phyloP scores from a whole-genome alignment of 208 protist species.

The Leishmania tropica region DNA sequence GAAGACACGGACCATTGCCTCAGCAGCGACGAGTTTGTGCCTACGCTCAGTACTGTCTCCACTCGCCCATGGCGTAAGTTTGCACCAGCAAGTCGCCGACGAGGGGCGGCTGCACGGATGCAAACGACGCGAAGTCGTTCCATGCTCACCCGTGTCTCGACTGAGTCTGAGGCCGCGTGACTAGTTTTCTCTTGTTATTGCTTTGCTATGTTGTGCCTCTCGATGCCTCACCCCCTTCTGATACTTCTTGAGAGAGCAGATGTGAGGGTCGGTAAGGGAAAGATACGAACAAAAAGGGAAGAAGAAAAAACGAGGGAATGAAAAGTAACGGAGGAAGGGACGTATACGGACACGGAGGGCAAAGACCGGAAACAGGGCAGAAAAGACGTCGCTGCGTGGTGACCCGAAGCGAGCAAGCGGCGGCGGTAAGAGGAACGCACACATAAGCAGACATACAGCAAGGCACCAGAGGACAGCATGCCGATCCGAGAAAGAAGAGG shows the following conservation, averaged over 20 bases:
- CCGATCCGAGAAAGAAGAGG: not conserved
- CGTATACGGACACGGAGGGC: not conserved
- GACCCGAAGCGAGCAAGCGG: not conserved
- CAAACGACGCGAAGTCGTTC: not conserved
- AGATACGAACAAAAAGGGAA: not conserved
- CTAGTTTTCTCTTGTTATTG: not conserved
- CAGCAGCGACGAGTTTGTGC: not conserved
- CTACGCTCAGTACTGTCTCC: not conserved
- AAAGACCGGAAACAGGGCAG: not conserved
- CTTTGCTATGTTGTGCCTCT: not conserved
- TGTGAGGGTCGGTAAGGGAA: not conserved
- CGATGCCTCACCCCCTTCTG: not conserved
- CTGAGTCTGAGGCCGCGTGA: not conserved
- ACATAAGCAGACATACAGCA: not conserved
- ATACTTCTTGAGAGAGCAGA: not conserved
- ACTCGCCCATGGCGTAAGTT: not conserved
- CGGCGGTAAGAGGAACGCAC: not conserved
- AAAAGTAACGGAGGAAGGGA: not conserved
- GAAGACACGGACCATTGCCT: not conserved
- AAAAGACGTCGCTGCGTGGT: not conserved
- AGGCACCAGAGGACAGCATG: not conserved
- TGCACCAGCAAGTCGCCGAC: not conserved
- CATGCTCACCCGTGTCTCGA: not conserved
- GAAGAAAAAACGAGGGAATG: not conserved
- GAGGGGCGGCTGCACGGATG: not conserved